phyloP scores from a whole-genome alignment of 345 rosid species.

The Geranium brycei region DNA sequence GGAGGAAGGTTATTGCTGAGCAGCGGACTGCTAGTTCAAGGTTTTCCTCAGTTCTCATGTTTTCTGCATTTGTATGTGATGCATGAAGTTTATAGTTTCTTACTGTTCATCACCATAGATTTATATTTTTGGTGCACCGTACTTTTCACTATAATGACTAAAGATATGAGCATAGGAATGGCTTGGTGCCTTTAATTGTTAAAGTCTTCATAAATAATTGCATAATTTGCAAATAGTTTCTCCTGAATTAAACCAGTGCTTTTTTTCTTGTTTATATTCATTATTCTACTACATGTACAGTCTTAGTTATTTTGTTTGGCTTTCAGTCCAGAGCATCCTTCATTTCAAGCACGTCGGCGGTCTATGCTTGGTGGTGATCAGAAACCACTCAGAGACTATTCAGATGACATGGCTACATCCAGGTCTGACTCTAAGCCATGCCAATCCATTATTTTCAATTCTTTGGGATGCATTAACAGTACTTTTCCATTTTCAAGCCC shows the following conservation, averaged over 20 bases:
- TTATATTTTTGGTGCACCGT: not conserved
- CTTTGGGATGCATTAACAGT: not conserved
- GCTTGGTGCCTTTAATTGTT: not conserved
- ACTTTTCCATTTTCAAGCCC: not conserved
- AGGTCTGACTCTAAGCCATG: slow-evolving; percentile 29
- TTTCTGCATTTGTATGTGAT: slow-evolving; percentile 6
- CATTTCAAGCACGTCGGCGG: slow-evolving; percentile 54
- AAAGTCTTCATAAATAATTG: not conserved
- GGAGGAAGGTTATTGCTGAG: slow-evolving; percentile 84
- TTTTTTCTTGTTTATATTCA: too few relatives aligned
- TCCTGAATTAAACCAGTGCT: not conserved
- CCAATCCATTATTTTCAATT: too few relatives aligned
- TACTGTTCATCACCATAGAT: not conserved
- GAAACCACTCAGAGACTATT: slow-evolving; percentile 43
- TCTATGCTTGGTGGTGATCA: slow-evolving; percentile 80
- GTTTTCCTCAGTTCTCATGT: slow-evolving; percentile 30
- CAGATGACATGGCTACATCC: slow-evolving; percentile 48
- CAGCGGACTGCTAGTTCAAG: slow-evolving; percentile 95
- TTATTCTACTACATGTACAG: not conserved
- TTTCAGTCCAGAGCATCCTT: slow-evolving; percentile 87
- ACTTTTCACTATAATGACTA: not conserved
- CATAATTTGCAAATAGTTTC: not conserved
- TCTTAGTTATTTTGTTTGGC: slow-evolving; percentile 1
- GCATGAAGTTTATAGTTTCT: not conserved
- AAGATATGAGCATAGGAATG: not conserved